Conservation (phyloP, 768 basidiomycete genomes). For the Leccinum incarnatum region DNA sequence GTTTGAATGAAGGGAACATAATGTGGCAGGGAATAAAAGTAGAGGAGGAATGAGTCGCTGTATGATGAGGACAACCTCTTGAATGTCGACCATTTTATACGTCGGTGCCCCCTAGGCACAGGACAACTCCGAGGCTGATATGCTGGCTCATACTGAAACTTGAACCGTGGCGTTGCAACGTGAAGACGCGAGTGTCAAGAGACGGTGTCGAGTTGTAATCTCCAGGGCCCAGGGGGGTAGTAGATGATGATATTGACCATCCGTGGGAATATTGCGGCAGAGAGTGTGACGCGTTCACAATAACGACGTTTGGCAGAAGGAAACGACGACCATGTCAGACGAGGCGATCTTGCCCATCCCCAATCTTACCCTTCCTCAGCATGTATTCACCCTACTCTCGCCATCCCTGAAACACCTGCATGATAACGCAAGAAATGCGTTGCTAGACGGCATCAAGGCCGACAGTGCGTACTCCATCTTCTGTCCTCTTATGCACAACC, state of each 20-base stretch:
- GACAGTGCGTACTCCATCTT: conserved; percentile 57
- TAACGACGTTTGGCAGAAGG: not conserved
- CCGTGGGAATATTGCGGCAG: not conserved
- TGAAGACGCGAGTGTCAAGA: not conserved
- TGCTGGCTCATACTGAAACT: not conserved
- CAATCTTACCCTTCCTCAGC: conserved; percentile 78
- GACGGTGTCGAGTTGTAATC: not conserved
- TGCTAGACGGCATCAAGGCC: conserved; percentile 72
- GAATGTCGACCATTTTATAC: conserved; percentile 4
- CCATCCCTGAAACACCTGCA: conserved; percentile 62
- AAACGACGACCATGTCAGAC: conserved; percentile 61
- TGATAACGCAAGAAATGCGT: conserved; percentile 56
- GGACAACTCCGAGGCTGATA: not conserved
- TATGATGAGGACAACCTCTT: not conserved
- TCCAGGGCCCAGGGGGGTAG: not conserved
- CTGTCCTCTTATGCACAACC: not conserved
- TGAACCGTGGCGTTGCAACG: not conserved
- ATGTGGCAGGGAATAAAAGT: not conserved
- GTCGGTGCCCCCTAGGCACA: not conserved
- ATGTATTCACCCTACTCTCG: conserved; percentile 70
- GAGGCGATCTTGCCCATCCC: conserved; percentile 84
- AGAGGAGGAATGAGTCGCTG: not conserved
- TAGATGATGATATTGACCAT: no score
- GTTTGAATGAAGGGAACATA: conserved; percentile 11
- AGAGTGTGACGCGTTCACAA: conserved; percentile 18